Conservation (phyloP, 108 stramenopile genomes). For the Schizochytrium sp. region DNA sequence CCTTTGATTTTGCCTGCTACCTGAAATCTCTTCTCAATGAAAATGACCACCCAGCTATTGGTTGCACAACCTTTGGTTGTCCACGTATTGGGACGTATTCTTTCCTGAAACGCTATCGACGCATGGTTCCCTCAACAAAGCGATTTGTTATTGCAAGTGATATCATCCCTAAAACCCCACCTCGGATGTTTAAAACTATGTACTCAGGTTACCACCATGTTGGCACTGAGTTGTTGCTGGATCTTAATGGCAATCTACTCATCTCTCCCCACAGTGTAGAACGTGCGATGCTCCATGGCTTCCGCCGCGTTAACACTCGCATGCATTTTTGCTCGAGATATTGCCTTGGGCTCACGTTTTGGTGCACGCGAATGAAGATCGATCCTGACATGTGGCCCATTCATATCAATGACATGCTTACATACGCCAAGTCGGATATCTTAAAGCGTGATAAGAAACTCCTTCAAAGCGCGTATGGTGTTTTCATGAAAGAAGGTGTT, state of each 20-base stretch:
- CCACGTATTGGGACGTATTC: conserved; percentile 30
- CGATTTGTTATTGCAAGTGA: conserved; percentile 6
- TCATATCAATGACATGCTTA: neutral
- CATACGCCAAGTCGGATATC: conserved; percentile 15
- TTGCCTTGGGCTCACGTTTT: neutral
- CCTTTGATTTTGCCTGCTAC: conserved; percentile 10
- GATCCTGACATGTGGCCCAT: neutral
- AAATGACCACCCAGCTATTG: neutral
- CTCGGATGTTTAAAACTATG: neutral
- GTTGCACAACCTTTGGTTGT: conserved; percentile 46
- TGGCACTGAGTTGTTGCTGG: conserved; percentile 46
- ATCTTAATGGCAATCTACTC: conserved; percentile 37
- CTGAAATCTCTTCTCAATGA: neutral
- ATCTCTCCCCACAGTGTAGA: conserved; percentile 14
- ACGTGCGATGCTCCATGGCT: conserved; percentile 10
- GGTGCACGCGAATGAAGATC: conserved; percentile 18
- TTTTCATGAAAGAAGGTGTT: conserved; percentile 11
- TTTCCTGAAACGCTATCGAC: conserved; percentile 11
- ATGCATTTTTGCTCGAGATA: conserved; percentile 30
- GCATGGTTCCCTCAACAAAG: conserved; percentile 37
- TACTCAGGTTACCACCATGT: conserved; percentile 20
- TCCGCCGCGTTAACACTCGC: neutral
- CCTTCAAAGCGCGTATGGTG: neutral
- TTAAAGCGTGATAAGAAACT: neutral
- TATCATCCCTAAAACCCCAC: conserved; percentile 41